phyloP scores from a whole-genome alignment of 2,329 filamentous ascomycete genomes.

The Phialocephala sp. region DNA sequence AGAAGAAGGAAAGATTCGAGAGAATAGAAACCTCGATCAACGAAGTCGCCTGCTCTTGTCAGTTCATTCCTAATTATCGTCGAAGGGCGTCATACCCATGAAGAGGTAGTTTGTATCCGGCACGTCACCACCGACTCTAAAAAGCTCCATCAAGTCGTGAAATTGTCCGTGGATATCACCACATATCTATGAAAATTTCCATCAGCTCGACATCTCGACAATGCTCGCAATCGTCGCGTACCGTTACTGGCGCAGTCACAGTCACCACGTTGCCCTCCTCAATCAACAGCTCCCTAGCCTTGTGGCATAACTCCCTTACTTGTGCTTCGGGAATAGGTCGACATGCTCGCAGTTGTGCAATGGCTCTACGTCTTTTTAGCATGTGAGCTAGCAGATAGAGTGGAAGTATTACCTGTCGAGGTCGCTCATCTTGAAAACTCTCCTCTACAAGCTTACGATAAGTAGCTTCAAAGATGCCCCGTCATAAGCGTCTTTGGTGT shows the following conservation, averaged over 20 bases:
- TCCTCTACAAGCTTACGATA: neutral
- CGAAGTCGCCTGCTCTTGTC: constrained; percentile 76
- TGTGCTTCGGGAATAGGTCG: constrained; percentile 94
- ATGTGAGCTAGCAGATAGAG: neutral
- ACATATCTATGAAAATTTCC: constrained; percentile 69
- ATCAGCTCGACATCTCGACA: constrained; percentile 24
- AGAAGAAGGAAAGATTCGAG: constrained; percentile 96
- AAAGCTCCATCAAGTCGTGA: constrained; percentile 96
- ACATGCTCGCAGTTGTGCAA: constrained; percentile 93
- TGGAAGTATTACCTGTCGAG: constrained; percentile 75
- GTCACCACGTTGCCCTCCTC: constrained; percentile 98
- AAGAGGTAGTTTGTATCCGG: constrained; percentile 97
- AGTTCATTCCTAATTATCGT: constrained; percentile 16
- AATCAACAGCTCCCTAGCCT: constrained; percentile 92
- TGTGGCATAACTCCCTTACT: constrained; percentile 96
- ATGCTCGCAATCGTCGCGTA: constrained; percentile 46
- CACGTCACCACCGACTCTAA: constrained; percentile 89
- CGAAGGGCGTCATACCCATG: constrained; percentile 69
- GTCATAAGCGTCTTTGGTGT: neutral
- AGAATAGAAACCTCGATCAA: constrained; percentile 97
- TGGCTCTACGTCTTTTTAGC: constrained; percentile 67
- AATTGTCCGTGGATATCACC: constrained; percentile 98
- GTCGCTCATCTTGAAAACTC: constrained; percentile 74
- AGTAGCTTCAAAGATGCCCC: neutral
- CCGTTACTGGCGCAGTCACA: constrained; percentile 92